phyloP scores from a whole-genome alignment of 176 grass and related monocot genomes.

The Chrysopogon serrulatus region DNA sequence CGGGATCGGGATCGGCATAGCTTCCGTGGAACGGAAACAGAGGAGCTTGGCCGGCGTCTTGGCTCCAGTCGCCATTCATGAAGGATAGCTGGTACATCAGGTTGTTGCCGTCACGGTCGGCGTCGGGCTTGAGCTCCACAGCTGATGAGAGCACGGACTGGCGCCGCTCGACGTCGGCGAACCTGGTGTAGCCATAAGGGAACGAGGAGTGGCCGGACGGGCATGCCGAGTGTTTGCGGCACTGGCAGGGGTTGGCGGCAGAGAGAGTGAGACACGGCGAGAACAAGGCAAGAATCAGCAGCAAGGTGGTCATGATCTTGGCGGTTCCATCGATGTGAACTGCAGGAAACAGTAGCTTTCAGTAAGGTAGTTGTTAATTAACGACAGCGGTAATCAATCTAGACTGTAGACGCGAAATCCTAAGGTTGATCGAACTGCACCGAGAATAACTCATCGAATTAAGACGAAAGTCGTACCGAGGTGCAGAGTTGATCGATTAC shows the following conservation, averaged over 20 bases:
- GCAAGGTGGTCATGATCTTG: not conserved
- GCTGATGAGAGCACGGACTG: not conserved
- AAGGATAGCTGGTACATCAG: not conserved
- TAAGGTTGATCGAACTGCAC: too few relatives aligned
- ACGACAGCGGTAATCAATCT: not conserved
- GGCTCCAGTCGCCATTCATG: not conserved
- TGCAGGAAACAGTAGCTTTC: not conserved
- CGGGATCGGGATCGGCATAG: not conserved
- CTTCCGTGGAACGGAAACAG: not conserved
- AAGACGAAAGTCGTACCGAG: not conserved
- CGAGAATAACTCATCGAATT: too few relatives aligned
- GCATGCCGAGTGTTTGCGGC: too few relatives aligned
- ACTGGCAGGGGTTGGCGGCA: not conserved
- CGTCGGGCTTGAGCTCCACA: not conserved
- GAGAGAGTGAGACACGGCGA: not conserved
- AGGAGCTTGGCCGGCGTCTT: not conserved
- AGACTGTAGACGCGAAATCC: not conserved
- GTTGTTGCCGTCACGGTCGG: not conserved
- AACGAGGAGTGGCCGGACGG: too few relatives aligned
- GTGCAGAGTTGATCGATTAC: not conserved
- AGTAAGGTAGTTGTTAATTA: not conserved
- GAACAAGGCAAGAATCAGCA: not conserved
- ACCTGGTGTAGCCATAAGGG: conserved; percentile 12
- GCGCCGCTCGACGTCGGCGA: not conserved
- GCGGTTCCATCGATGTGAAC: not conserved